These are phyloP conservation scores for Daldinia concentrica DNA, from an alignment of 495 filamentous ascomycete genomes.

Conservation along the genomic window DNA sequence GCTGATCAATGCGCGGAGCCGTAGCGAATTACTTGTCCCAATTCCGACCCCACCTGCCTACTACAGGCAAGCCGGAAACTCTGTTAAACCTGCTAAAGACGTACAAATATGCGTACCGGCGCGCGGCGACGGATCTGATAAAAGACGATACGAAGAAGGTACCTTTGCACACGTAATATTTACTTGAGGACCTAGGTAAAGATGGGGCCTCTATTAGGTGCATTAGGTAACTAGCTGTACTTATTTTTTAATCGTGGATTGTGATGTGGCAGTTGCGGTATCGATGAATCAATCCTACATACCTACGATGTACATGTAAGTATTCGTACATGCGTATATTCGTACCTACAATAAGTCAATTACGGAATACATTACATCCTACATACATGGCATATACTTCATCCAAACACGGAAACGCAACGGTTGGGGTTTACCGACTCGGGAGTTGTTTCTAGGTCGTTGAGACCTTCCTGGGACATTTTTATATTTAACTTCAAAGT, in stretches of 20 bases:
- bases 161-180: constrained; percentile 18
- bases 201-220: background rate
- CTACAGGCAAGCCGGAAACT: constrained; percentile 25
- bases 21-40: constrained; percentile 19
- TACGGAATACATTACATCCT: background rate
- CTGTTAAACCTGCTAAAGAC: constrained; percentile 7
- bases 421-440: constrained; percentile 30
- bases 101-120: constrained; percentile 1
- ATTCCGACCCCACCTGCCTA: constrained; percentile 21
- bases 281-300: constrained; percentile 3
- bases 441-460: constrained; percentile 17
- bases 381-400: constrained; percentile 1
- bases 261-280: constrained; percentile 14
- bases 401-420: constrained; percentile 18
- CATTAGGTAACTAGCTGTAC: background rate
- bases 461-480: background rate
- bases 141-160: constrained; percentile 24
- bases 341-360: background rate
- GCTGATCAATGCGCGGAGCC: constrained; percentile 21
- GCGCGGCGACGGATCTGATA: constrained; percentile 30
- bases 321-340: background rate
- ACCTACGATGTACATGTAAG: background rate
- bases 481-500: constrained; percentile 8
- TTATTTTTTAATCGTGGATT: constrained; percentile 4
- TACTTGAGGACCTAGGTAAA: constrained; percentile 1